Evolutionary conservation across 2,329 filamentous ascomycete species (phyloP), one percentile per base, ranked within the genome.

Genomic region (Talaromyces sp.): DNA sequence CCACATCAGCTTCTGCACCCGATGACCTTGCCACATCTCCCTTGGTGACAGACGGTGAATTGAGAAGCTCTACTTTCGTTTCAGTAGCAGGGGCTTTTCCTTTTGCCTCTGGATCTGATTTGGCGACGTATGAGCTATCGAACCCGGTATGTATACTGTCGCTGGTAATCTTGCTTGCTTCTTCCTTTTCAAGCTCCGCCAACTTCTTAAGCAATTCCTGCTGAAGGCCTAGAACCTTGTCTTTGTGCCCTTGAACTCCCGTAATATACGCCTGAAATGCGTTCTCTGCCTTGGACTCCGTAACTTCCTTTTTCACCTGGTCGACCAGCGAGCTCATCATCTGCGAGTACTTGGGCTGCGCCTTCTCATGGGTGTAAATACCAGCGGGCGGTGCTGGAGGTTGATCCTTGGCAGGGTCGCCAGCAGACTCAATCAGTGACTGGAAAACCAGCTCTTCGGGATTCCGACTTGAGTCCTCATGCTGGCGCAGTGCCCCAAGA

Each of bases 251-350:
- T 62, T 84, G 82, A 15, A 97, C 84, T 67, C 94, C 93, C 50
- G 83, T 81, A 28, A 95, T 80, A 78, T 95, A 97, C 54, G 83
- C 87, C 50, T 83, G 80, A 70, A 89, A 91, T 53, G 89, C 78
- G 64, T 87, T 83, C 19, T 83, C 80, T 61, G 87, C 85, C 73
- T 88, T 88, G 19, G 72, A 69, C 69, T 91, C 89, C 57, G 92
- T 89, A 36, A 96, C 80, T 53, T 88, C 84, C 64, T 89, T 85
- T 74, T 96, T 97, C 41, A 97, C 91, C 74, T 96, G 89, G 68
- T 99, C 94, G 19, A 97, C 83, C 66, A 99, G 75, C n/a, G 87
- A 85, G n/a, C 89, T 89, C 88, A 99, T 92, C 94, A 99, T 99
- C 79, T 95, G 91, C 39, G 91, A 94, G 70, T 96, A 99, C 13